phyloP scores from a whole-genome alignment of 75 land plant genomes.

The Selaginella tamariscina region DNA sequence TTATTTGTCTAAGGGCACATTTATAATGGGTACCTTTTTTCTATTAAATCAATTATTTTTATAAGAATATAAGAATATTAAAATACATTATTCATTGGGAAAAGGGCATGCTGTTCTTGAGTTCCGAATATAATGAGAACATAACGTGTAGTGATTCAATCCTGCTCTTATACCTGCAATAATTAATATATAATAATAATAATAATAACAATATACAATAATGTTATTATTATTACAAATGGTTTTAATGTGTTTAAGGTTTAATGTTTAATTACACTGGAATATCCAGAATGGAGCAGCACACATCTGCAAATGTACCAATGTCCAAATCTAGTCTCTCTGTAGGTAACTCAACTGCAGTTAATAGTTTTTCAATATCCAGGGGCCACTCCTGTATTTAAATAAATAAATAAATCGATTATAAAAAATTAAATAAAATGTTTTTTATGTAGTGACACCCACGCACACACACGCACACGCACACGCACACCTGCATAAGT shows the following conservation, averaged over 20 bases:
- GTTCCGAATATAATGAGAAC: not conserved
- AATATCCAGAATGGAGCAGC: constrained; percentile 28
- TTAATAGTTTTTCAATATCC: constrained; percentile 14
- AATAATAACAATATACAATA: too few species aligned
- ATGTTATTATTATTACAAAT: too few species aligned
- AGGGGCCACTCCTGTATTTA: constrained; percentile 19
- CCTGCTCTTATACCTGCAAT: constrained; percentile 3
- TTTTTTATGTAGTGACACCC: too few species aligned
- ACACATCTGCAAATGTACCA: constrained; percentile 22
- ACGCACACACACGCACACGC: too few species aligned
- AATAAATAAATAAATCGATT: too few species aligned
- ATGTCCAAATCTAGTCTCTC: constrained; percentile 21
- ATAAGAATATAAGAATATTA: not conserved
- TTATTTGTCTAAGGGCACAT: too few species aligned
- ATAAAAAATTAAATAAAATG: too few species aligned
- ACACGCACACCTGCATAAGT: constrained; percentile 4
- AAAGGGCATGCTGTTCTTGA: constrained; percentile 3
- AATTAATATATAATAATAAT: not conserved
- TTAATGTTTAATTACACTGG: constrained; percentile 22
- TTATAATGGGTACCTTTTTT: too few species aligned
- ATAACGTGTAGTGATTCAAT: constrained; percentile 4
- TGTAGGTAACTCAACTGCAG: constrained; percentile 13
- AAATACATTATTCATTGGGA: not conserved
- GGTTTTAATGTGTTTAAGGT: too few species aligned
- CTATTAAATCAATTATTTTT: too few species aligned